Conservation (phyloP, 306 rosid species). For the Acmispon strigosus region DNA sequence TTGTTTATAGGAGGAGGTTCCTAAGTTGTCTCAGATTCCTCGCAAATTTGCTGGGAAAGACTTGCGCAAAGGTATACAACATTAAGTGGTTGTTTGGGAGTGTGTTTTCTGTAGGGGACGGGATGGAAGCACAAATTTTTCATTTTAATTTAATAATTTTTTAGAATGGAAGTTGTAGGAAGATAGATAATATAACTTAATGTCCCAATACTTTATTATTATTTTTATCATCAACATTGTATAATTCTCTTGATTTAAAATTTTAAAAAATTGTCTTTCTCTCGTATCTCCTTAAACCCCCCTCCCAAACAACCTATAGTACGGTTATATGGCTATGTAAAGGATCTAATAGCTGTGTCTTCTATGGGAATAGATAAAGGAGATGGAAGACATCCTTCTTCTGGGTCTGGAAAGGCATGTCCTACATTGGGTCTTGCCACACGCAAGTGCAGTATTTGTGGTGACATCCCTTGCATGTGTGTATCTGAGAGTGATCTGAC, state of each 20-base stretch:
- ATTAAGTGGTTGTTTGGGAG: background rate
- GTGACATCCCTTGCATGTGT: constrained; percentile 35
- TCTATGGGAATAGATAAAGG: constrained; percentile 38
- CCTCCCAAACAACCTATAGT: background rate
- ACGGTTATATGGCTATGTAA: constrained; percentile 30
- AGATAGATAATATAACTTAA: no score
- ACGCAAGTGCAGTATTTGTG: constrained; percentile 31
- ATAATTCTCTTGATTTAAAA: no score
- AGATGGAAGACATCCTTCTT: constrained; percentile 21
- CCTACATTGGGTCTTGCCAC: constrained; percentile 9
- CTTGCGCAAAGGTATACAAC: constrained; percentile 42
- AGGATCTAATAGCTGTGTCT: constrained; percentile 42
- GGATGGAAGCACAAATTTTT: no score
- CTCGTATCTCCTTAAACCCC: no score
- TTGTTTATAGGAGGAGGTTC: constrained; percentile 28
- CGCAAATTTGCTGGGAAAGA: constrained; percentile 29
- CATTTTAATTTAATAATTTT: no score
- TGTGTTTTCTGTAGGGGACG: no score
- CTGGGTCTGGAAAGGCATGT: constrained; percentile 33
- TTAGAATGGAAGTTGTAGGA: no score
- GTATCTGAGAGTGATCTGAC: background rate
- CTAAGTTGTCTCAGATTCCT: constrained; percentile 29
- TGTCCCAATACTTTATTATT: no score
- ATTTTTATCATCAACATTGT: no score
- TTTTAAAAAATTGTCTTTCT: no score